A percentile compares a stretch with the other conserved stretches of the same genome.
These are phyloP conservation scores for Tetradesmus lagerheimii DNA, from an alignment of 139 green algal species.

Conservation along the genomic window DNA sequence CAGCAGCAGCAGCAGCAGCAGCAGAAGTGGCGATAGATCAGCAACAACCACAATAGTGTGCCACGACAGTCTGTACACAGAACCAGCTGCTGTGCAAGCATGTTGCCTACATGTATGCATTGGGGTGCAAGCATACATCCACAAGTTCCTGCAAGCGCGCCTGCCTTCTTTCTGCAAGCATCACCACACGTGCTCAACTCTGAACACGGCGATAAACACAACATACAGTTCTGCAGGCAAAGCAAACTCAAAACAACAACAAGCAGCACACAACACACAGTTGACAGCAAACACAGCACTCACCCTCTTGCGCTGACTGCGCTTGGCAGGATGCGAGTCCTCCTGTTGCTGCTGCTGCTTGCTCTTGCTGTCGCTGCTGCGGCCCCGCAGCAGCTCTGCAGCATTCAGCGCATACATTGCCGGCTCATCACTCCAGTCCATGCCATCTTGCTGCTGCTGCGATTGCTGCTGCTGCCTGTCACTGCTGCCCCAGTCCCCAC, in stretches of 20 bases:
- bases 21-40: neutral
- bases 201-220: no score
- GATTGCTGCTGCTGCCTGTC: neutral
- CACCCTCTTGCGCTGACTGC: slow-evolving; percentile 31
- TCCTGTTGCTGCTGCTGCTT: neutral
- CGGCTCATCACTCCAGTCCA: slow-evolving; percentile 15
- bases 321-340: neutral
- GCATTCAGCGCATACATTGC: neutral
- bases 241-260: neutral
- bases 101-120: neutral
- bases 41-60: neutral
- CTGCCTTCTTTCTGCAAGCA: neutral
- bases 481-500: neutral
- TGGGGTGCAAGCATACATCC: neutral
- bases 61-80: neutral
- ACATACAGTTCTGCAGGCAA: no score
- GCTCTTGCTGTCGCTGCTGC: neutral
- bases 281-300: neutral
- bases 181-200: neutral
- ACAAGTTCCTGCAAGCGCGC: neutral
- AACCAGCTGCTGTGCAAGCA: neutral
- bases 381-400: neutral
- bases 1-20: neutral
- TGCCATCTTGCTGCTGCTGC: slow-evolving; percentile 20
- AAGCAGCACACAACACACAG: neutral